Percentiles rank a stretch among this genome's conserved stretches.
phyloP scores from a whole-genome alignment of 2,329 filamentous ascomycete genomes.

The Sporothrix curviconia region DNA sequence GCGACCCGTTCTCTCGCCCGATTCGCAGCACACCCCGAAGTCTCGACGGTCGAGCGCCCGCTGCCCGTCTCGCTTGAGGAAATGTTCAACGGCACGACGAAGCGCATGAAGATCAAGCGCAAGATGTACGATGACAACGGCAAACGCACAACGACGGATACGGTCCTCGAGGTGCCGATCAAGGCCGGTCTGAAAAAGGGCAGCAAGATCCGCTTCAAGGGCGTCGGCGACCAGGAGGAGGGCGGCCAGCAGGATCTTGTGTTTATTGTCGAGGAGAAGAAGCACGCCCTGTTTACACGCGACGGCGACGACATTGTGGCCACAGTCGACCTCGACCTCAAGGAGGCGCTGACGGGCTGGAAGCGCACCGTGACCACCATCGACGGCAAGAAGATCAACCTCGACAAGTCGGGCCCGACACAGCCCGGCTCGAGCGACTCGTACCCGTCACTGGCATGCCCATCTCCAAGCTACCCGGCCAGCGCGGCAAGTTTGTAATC shows the following conservation, averaged over 20 bases:
- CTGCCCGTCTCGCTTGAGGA: conserved; percentile 81
- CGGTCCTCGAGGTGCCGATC: conserved; percentile 89
- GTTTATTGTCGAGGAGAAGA: conserved; percentile 93
- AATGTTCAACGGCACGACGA: conserved; percentile 75
- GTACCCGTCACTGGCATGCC: conserved; percentile 88
- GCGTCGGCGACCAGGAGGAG: conserved; percentile 96
- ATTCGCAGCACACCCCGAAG: conserved; percentile 65
- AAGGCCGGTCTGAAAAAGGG: conserved; percentile 94
- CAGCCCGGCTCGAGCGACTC: conserved; percentile 73
- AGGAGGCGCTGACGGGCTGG: conserved; percentile 94
- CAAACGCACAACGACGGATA: conserved; percentile 80
- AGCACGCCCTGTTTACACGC: conserved; percentile 74
- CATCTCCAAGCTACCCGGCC: conserved; percentile 77
- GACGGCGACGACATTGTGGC: conserved; percentile 82
- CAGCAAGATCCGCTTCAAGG: conserved; percentile 96
- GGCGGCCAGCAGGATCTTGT: conserved; percentile 93
- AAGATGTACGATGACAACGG: conserved; percentile 86
- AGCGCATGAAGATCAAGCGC: conserved; percentile 97
- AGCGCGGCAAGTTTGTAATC: conserved; percentile 82
- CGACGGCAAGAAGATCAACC: conserved; percentile 75
- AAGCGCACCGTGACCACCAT: conserved; percentile 86
- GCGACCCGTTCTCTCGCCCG: conserved; percentile 23
- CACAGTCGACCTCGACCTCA: conserved; percentile 74
- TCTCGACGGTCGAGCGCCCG: conserved; percentile 82
- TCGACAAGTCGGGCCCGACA: conserved; percentile 78